phyloP scores from a whole-genome alignment of 495 filamentous ascomycete species.

The Penicillium cosmopolitanum region DNA sequence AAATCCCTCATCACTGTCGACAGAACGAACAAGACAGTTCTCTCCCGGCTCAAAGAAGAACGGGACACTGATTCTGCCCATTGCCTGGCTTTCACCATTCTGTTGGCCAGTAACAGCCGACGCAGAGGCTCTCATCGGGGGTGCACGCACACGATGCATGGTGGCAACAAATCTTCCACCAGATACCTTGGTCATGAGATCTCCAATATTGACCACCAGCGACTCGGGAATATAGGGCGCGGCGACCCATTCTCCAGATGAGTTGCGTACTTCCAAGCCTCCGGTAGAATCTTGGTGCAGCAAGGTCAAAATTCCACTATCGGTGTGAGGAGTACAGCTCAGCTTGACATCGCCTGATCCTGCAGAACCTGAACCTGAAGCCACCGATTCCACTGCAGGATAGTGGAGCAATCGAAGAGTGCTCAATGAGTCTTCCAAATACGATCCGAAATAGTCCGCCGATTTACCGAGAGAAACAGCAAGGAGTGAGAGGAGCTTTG shows the following conservation, averaged over 20 bases:
- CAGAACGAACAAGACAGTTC: conserved; percentile 40
- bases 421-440: conserved; percentile 42
- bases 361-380: conserved; percentile 8
- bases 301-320: conserved; percentile 48
- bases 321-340: conserved; percentile 51
- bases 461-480: conserved; percentile 44
- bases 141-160: conserved; percentile 48
- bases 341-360: conserved; percentile 34
- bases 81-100: conserved; percentile 13
- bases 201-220: conserved; percentile 55
- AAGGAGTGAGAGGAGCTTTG: conserved; percentile 43
- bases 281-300: conserved; percentile 47
- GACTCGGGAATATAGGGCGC: conserved; percentile 48
- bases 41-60: conserved; percentile 56
- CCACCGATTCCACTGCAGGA: conserved; percentile 21
- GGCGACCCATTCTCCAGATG: conserved; percentile 45
- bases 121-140: conserved; percentile 8
- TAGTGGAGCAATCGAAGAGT: conserved; percentile 50
- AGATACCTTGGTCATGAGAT: conserved; percentile 50
- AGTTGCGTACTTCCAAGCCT: conserved; percentile 47
- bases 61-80: conserved; percentile 47
- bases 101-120: conserved; percentile 7
- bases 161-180: conserved; percentile 54
- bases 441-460: conserved; percentile 40
- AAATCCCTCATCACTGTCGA: conserved; percentile 35